Percentiles rank a stretch among this genome's conserved stretches.
These are phyloP conservation scores for Fusarium chaquense DNA, from an alignment of 2,329 filamentous ascomycete genomes.

Conservation along the genomic window DNA sequence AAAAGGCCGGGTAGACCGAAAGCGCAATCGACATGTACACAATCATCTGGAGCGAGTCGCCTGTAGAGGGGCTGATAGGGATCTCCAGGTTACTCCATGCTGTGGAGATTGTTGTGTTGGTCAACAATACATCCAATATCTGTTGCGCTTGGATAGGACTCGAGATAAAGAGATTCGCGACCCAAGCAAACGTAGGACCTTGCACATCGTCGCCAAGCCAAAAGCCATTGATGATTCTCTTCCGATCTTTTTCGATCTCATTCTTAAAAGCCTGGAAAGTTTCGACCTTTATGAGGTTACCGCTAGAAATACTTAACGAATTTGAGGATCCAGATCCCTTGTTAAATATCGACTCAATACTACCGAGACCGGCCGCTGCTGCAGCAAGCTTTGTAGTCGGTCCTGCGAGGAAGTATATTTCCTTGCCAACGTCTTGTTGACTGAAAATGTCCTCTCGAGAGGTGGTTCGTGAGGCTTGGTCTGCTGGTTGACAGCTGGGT, in stretches of 20 bases:
- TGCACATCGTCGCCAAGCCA: conserved; percentile 75
- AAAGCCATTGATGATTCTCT: conserved; percentile 78
- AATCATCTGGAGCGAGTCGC: conserved; percentile 81
- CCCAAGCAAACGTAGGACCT: conserved; percentile 77
- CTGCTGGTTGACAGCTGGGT: conserved; percentile 64
- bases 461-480: conserved; percentile 57
- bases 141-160: conserved; percentile 74
- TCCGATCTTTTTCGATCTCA: conserved; percentile 72
- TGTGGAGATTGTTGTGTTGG: conserved; percentile 76
- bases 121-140: conserved; percentile 72
- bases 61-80: conserved; percentile 75
- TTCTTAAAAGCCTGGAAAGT: conserved; percentile 75
- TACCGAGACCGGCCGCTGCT: conserved; percentile 45
- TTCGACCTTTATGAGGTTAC: conserved; percentile 60
- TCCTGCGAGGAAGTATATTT: conserved; percentile 50
- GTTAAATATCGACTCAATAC: background rate
- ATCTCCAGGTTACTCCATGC: conserved; percentile 81
- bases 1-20: conserved; percentile 84
- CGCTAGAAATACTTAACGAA: too few species aligned
- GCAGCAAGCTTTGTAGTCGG: conserved; percentile 55
- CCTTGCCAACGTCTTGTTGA: conserved; percentile 47
- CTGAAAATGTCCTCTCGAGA: conserved; percentile 55
- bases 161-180: conserved; percentile 70
- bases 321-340: background rate
- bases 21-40: conserved; percentile 86